A percentile compares a stretch with the other conserved stretches of the same genome.
These are phyloP conservation scores for Vitis hybrid DNA, from an alignment of 177 flowering plant genomes.

Conservation along the genomic window DNA sequence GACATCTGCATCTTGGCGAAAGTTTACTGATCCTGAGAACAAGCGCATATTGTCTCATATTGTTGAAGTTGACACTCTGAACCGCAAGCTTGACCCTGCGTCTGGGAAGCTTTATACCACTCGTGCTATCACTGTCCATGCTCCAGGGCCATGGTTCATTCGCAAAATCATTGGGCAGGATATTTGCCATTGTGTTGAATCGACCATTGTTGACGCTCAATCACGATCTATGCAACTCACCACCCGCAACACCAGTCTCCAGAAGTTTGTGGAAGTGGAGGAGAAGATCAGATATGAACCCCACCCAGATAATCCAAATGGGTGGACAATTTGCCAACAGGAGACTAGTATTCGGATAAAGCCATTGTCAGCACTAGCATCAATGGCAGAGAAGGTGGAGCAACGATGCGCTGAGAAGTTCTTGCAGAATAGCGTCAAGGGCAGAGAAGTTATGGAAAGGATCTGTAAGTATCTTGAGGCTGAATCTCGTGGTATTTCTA, in stretches of 20 bases:
- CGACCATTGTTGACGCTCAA: conserved; percentile 73
- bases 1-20: conserved; percentile 93
- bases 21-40: conserved; percentile 90
- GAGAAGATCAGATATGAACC: conserved; percentile 82
- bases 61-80: conserved; percentile 84
- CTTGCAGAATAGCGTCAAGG: conserved; percentile 85
- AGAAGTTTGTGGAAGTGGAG: conserved; percentile 81
- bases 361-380: conserved; percentile 82
- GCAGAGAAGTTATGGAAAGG: conserved; percentile 98
- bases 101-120: conserved; percentile 84
- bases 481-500: conserved; percentile 61
- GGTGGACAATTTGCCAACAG: conserved; percentile 81
- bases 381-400: conserved; percentile 97
- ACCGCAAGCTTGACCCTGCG: conserved; percentile 56
- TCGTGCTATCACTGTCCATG: conserved; percentile 81
- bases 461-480: conserved; percentile 96
- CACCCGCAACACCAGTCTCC: conserved; percentile 73
- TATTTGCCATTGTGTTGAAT: conserved; percentile 87
- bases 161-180: conserved; percentile 82
- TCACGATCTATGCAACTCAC: conserved; percentile 72
- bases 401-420: conserved; percentile 85
- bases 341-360: conserved; percentile 78
- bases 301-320: conserved; percentile 74
- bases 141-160: conserved; percentile 94
- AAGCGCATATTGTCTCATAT: conserved; percentile 74